Evolutionary conservation across 805 yeast species (phyloP).

Genomic region (Saturnispora bothae): DNA sequence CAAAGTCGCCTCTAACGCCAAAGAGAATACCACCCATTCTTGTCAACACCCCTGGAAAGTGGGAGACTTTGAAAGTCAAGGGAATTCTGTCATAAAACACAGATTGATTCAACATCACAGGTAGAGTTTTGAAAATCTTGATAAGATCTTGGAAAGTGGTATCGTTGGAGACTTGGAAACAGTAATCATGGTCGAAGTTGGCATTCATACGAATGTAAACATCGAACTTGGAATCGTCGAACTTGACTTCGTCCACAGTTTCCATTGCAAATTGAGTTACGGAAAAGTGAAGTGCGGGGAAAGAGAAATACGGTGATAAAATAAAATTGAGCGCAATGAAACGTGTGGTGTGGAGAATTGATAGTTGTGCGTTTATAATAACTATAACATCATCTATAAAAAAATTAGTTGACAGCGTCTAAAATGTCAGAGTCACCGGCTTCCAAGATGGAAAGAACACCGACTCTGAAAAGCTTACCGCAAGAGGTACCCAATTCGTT

Average conservation of each 20-base stretch:
- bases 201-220: conserved; percentile 73
- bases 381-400: conserved; percentile 1
- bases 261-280: too few relatives aligned
- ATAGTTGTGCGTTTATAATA: too few relatives aligned
- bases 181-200: conserved; percentile 80
- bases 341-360: too few relatives aligned
- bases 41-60: conserved; percentile 73
- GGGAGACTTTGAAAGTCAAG: conserved; percentile 47
- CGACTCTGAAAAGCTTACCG: conserved; percentile 99
- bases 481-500: conserved; percentile 99
- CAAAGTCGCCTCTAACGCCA: conserved; percentile 43
- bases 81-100: conserved; percentile 62
- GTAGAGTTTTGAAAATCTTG: conserved; percentile 53
- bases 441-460: conserved; percentile 89
- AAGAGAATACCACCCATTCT: conserved; percentile 73
- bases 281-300: too few relatives aligned
- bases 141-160: conserved; percentile 51
- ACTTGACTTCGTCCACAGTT: conserved; percentile 1
- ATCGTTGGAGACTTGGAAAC: conserved; percentile 59
- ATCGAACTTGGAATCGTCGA: conserved; percentile 24
- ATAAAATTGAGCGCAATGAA: too few relatives aligned
- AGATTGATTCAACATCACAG: conserved; percentile 71
- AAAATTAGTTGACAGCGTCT: conserved; percentile 37
- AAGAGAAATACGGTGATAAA: too few relatives aligned
- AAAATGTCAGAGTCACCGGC: conserved; percentile 99